phyloP scores from a whole-genome alignment of 441 rosid species.

The Jatropha podagrica region DNA sequence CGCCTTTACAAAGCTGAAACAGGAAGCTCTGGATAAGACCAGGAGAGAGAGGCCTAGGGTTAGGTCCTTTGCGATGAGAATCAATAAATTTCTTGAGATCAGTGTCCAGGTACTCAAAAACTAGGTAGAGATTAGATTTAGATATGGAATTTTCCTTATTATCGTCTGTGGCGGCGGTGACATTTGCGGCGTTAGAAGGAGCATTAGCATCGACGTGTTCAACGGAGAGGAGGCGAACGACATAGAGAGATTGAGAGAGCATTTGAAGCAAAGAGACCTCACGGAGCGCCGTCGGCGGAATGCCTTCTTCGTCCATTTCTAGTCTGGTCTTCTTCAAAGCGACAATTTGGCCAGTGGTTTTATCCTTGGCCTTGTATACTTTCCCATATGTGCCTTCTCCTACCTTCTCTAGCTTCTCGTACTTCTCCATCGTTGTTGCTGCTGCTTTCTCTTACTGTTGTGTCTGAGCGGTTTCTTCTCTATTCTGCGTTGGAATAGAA shows the following conservation, averaged over 20 bases:
- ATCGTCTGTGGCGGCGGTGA: conserved; percentile 16
- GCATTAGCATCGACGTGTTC: conserved; percentile 62
- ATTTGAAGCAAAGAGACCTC: conserved; percentile 93
- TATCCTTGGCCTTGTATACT: conserved; percentile 93
- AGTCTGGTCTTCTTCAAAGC: conserved; percentile 90
- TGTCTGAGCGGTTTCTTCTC: background rate
- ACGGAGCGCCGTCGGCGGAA: conserved; percentile 93
- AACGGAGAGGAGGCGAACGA: conserved; percentile 89
- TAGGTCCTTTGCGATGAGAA: conserved; percentile 68
- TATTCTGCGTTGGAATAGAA: too few relatives aligned
- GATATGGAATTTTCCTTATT: conserved; percentile 20
- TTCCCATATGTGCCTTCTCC: conserved; percentile 98
- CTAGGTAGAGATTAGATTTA: conserved; percentile 80
- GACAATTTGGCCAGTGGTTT: conserved; percentile 68
- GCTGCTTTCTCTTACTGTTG: too few relatives aligned
- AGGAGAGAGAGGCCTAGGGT: conserved; percentile 62
- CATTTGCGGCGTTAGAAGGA: background rate
- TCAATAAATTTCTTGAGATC: conserved; percentile 94
- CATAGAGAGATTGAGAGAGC: conserved; percentile 91
- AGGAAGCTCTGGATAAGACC: conserved; percentile 61
- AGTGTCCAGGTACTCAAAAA: conserved; percentile 87
- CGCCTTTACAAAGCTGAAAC: conserved; percentile 92
- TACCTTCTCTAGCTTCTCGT: conserved; percentile 89
- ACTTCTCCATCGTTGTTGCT: conserved; percentile 69
- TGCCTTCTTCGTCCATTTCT: conserved; percentile 97